phyloP scores from a whole-genome alignment of 2,329 filamentous ascomycete species.

The Fusarium miscanthi region DNA sequence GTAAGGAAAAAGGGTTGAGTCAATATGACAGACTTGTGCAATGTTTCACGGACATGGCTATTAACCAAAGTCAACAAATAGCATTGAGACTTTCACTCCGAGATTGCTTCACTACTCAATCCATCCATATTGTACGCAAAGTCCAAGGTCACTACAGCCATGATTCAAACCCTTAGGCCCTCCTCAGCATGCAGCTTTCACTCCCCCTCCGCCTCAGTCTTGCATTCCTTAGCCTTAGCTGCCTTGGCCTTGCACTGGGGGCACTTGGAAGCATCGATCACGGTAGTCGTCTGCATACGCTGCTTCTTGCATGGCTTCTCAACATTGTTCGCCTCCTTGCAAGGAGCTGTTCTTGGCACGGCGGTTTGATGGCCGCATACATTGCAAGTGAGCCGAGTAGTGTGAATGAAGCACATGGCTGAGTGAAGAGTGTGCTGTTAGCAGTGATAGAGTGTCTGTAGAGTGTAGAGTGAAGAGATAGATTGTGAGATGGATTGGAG shows the following conservation, averaged over 20 bases:
- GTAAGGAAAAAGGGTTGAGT: background rate
- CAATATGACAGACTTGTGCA: background rate
- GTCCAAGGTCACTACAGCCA: fast-evolving
- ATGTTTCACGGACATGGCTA: background rate
- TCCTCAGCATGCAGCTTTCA: background rate
- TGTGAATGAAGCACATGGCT: background rate
- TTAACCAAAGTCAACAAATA: background rate
- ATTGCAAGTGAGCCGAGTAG: background rate
- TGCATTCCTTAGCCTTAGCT: background rate
- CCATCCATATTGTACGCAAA: fast-evolving
- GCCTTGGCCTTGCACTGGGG: background rate
- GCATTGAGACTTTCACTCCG: fast-evolving
- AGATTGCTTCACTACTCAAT: background rate
- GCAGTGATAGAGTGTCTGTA: background rate
- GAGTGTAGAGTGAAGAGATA: background rate
- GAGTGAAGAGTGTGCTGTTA: fast-evolving
- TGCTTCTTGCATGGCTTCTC: background rate
- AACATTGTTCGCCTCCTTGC: background rate
- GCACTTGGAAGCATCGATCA: background rate
- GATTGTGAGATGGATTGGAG: background rate
- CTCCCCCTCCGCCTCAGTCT: background rate
- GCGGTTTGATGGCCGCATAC: background rate
- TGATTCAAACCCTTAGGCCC: background rate
- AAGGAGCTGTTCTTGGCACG: background rate
- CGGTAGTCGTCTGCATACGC: background rate